Percentiles rank a stretch among this genome's conserved stretches.
Evolutionary conservation across 1,284 basidiomycete genomes (phyloP).

Genomic region (Takashimella koratensis): DNA sequence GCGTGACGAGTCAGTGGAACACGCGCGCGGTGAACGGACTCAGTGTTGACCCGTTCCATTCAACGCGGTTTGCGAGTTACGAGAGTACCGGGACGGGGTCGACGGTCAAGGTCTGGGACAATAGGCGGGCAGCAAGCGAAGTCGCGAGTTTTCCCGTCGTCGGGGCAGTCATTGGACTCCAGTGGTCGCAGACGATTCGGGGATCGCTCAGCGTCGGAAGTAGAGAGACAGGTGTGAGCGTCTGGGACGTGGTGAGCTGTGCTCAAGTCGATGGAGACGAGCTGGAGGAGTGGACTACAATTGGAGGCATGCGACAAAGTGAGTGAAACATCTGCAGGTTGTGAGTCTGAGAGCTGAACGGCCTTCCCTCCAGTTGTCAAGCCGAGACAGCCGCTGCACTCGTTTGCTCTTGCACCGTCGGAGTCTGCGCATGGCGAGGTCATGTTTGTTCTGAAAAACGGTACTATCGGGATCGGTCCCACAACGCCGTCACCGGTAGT

Average conservation of each 20-base stretch:
- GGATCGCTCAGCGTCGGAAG: constrained; percentile 36
- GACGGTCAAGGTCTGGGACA: constrained; percentile 45
- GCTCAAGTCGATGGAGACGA: constrained; percentile 10
- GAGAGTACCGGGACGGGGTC: constrained; percentile 27
- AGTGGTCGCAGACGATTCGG: constrained; percentile 24
- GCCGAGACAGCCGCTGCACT: constrained; percentile 35
- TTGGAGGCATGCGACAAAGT: constrained; percentile 38
- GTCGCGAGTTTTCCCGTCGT: constrained; percentile 31
- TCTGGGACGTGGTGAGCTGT: constrained; percentile 41
- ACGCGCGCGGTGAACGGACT: constrained; percentile 40
- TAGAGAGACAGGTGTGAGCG: constrained; percentile 39
- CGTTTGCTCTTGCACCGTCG: constrained; percentile 34
- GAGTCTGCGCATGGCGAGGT: constrained; percentile 21
- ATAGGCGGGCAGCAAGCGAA: constrained; percentile 30
- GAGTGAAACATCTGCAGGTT: constrained; percentile 7
- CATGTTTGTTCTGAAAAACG: constrained; percentile 42
- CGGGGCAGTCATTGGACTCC: constrained; percentile 22
- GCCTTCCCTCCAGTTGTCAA: constrained; percentile 28
- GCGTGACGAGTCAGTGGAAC: constrained; percentile 24
- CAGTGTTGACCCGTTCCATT: constrained; percentile 24
- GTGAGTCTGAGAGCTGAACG: not conserved
- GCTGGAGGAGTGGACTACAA: constrained; percentile 30
- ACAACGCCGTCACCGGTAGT: constrained; percentile 27
- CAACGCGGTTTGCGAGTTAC: constrained; percentile 36
- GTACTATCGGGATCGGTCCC: constrained; percentile 37